These are phyloP conservation scores for Rosa chinensis DNA, from an alignment of 306 rosid genomes.

Conservation along the genomic window DNA sequence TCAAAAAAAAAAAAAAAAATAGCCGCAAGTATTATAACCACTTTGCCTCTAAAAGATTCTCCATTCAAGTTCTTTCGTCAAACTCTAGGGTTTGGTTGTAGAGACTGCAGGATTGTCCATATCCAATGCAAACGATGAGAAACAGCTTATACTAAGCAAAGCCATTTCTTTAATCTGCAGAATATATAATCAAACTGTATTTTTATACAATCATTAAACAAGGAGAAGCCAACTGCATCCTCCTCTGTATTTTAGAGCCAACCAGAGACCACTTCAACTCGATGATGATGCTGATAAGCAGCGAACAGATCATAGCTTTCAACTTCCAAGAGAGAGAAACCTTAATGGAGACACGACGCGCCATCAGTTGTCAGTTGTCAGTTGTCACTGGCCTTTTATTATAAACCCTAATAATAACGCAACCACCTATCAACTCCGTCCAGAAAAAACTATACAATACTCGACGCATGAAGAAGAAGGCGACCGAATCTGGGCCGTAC, in stretches of 20 bases:
- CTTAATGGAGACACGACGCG: constrained; percentile 32
- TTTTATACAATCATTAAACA: not conserved
- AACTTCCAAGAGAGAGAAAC: constrained; percentile 21
- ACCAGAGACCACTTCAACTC: not conserved
- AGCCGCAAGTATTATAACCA: not conserved
- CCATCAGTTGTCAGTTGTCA: constrained; percentile 23
- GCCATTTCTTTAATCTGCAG: not conserved
- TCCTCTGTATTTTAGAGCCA: not conserved
- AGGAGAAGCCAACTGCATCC: not conserved
- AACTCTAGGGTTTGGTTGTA: not conserved
- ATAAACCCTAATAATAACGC: not conserved
- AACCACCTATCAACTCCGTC: not conserved
- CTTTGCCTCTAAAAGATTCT: not conserved
- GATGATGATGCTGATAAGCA: not conserved
- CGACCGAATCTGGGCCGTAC: constrained; percentile 19
- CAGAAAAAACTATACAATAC: not conserved
- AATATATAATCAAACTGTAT: not conserved
- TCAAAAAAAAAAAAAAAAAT: too few relatives aligned
- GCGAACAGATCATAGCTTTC: not conserved
- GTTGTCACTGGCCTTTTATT: not conserved
- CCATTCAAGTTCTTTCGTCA: not conserved
- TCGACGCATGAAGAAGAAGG: not conserved
- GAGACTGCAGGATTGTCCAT: not conserved
- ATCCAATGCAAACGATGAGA: not conserved
- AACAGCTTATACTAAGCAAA: not conserved